Evolutionary conservation across 805 yeast genomes (phyloP), one percentile per base, ranked within the genome.

Genomic region (Zygoascus ofunaensis): DNA sequence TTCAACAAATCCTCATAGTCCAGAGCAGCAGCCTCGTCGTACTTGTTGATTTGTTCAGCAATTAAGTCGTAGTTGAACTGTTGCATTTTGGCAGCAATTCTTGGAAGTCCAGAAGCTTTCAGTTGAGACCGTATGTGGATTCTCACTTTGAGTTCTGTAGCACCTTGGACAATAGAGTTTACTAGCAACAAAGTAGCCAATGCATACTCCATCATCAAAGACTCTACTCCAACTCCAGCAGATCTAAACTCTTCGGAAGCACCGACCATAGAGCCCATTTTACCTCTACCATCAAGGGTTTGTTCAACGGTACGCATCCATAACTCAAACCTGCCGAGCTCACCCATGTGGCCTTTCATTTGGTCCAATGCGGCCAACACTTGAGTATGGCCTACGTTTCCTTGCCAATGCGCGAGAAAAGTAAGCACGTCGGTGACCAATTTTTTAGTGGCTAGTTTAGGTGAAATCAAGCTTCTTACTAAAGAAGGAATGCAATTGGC

Each of bases 211-310:
- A 74, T 64, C 21, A 86, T 64, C 45, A 79, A 76, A 44, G 71
- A 72, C 56, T 84, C 90, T 21, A 77, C 72, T 20, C 63, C 63
- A 8, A 60, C 54, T 0, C 78, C 76, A 2, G 70, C 66, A 4
- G 72, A 61, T 47, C 77, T 79, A 43, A 78, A 72, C 52, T 90
- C 97, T 7, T 82, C 92, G 47, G 86, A 80, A 0, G 96, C 95
- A 1, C 97, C 97, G 5, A 90, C 97, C 55, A 82, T 62, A 0
- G 96, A 85, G 8, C 96, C 95, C 73, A 84, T 72, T 55, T 79
- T 82, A 5, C 97, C 97, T 53, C 89, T 73, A 2, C 96, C 96
- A 45, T 79, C 86, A 37, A 87, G 55, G 0, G 89, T 80, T 40
- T 73, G 74, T 41, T 73, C 80, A 2, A 86, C 80, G 10, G 77